These are phyloP conservation scores for Oryza nivara DNA, from an alignment of 176 grass and related monocot genomes.

Conservation along the genomic window DNA sequence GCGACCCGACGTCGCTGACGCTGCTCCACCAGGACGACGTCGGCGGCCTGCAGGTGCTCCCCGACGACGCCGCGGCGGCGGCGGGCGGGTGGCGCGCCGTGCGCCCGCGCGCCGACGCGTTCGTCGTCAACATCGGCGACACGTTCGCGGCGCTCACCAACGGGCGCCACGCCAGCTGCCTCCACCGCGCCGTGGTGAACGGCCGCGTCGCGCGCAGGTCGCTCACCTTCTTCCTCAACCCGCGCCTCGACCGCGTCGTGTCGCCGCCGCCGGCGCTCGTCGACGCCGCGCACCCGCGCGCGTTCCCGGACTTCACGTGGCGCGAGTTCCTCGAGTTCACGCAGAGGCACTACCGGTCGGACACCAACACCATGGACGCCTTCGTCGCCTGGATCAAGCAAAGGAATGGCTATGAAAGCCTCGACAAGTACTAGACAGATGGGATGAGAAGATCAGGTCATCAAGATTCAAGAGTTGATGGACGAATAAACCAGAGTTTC, in stretches of 20 bases:
- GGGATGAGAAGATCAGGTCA: too few relatives aligned
- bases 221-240: slow-evolving; percentile 61
- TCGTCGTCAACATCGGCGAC: slow-evolving; percentile 66
- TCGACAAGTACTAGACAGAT: neutral
- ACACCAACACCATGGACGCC: slow-evolving; percentile 73
- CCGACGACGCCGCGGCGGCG: neutral
- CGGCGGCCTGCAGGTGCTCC: slow-evolving; percentile 54
- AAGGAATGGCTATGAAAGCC: neutral
- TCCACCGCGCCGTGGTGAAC: slow-evolving; percentile 62
- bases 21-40: slow-evolving; percentile 67
- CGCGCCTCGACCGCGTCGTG: slow-evolving; percentile 40
- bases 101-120: slow-evolving; percentile 47
- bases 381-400: slow-evolving; percentile 63
- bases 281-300: slow-evolving; percentile 36
- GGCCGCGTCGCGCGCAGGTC: slow-evolving; percentile 23
- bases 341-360: slow-evolving; percentile 78
- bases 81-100: slow-evolving; percentile 34
- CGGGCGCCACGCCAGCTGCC: slow-evolving; percentile 58
- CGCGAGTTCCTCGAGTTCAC: slow-evolving; percentile 83
- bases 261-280: slow-evolving; percentile 48
- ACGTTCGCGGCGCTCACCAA: slow-evolving; percentile 60
- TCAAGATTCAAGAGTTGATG: neutral
- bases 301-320: slow-evolving; percentile 95
- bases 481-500: neutral
- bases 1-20: slow-evolving; percentile 66